A percentile compares a stretch with the other conserved stretches of the same genome.
Evolutionary conservation across 805 yeast species (phyloP).

Genomic region (Millerago galiae): DNA sequence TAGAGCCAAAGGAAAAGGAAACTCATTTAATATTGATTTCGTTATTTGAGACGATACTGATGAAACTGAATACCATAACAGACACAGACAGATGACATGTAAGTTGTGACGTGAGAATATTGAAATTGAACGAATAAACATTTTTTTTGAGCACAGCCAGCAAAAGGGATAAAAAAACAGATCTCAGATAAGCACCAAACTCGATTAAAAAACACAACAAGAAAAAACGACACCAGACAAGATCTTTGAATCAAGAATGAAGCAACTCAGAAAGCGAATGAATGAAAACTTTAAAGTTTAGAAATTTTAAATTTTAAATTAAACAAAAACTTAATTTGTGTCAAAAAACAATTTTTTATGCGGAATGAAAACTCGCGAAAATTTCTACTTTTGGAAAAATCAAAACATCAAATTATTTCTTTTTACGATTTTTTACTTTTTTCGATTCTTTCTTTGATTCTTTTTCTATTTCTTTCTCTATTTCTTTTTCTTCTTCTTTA

Average conservation of each 20-base stretch:
- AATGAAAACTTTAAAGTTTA: no score
- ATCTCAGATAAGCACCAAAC: no score
- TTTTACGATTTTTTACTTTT: constrained; percentile 4
- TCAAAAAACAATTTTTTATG: not conserved
- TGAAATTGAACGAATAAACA: not conserved
- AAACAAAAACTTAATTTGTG: constrained; percentile 3
- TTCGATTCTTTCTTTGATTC: no score
- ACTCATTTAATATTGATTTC: constrained; percentile 44
- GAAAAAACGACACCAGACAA: not conserved
- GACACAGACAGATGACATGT: constrained; percentile 29
- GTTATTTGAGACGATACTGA: constrained; percentile 62
- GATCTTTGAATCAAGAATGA: no score
- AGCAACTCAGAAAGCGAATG: no score
- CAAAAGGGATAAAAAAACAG: no score
- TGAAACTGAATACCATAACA: constrained; percentile 56
- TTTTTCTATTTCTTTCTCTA: no score
- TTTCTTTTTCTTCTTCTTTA: no score
- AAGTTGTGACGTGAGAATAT: constrained; percentile 2
- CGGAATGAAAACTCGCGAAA: constrained; percentile 1
- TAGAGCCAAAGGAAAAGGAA: constrained; percentile 55
- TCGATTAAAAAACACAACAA: not conserved
- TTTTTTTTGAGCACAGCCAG: no score
- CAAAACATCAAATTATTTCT: not conserved
- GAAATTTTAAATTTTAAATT: not conserved
- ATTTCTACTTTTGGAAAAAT: not conserved